Conservation (phyloP, 768 basidiomycete genomes). For the Naganishia vishniacii region DNA sequence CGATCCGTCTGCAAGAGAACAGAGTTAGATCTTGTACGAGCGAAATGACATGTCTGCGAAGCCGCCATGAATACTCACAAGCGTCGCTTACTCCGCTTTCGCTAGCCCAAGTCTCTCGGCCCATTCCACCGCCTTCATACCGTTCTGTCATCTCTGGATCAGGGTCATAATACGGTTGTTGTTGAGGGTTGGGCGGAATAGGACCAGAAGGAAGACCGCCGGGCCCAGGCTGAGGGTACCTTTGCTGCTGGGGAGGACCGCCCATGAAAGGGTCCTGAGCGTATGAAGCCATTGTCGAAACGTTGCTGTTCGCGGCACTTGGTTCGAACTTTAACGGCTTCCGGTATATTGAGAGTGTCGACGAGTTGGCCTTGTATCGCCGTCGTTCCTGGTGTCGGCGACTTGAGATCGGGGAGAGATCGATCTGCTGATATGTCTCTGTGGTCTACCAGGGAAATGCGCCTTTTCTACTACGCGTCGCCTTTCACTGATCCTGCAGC, state of each 20-base stretch:
- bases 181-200: slow-evolving; percentile 24
- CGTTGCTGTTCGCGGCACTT: not conserved
- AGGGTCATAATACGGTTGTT: slow-evolving; percentile 34
- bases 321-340: not conserved
- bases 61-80: not conserved
- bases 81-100: slow-evolving; percentile 36
- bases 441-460: not conserved
- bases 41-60: not conserved
- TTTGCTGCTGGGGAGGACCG: slow-evolving; percentile 10
- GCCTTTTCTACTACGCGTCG: not conserved
- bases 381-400: slow-evolving; percentile 7
- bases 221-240: slow-evolving; percentile 23
- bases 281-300: slow-evolving; percentile 3
- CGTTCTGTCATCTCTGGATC: slow-evolving; percentile 42
- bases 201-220: slow-evolving; percentile 18
- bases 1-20: slow-evolving; percentile 31
- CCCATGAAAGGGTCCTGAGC: slow-evolving; percentile 15
- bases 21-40: slow-evolving; percentile 10
- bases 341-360: not conserved
- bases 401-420: slow-evolving; percentile 6
- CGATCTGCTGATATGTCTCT: slow-evolving; percentile 2
- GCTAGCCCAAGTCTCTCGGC: slow-evolving; percentile 44
- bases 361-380: not conserved
- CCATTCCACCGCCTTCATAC: slow-evolving; percentile 45
- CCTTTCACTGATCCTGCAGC: not conserved